Conservation (phyloP, 192 early-diverging fungal species). For the Cetraspora pellucida region DNA sequence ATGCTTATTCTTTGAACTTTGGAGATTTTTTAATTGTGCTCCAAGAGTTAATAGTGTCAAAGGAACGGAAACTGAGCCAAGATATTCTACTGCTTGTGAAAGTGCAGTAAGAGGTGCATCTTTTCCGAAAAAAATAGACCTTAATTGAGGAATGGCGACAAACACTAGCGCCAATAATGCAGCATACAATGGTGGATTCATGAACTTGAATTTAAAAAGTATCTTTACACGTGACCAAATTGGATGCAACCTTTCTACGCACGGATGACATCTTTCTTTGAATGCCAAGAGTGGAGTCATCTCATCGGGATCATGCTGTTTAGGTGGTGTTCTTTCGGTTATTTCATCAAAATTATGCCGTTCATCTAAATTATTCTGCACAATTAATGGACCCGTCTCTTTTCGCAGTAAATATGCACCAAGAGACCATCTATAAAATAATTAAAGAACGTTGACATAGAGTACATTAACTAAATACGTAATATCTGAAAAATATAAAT, state of each 20-base stretch:
- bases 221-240: neutral
- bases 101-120: neutral
- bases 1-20: neutral
- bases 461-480: too few relatives aligned
- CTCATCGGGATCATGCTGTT: neutral
- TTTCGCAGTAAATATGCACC: neutral
- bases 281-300: neutral
- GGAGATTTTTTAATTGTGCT: conserved; percentile 34
- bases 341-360: neutral
- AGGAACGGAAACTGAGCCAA: conserved; percentile 30
- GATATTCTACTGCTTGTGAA: neutral
- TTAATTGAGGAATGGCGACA: conserved; percentile 22
- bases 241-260: neutral
- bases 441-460: neutral
- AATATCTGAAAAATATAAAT: neutral
- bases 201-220: neutral
- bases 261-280: neutral
- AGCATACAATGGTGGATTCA: conserved; percentile 35
- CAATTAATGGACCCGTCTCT: neutral
- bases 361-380: neutral
- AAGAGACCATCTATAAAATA: neutral
- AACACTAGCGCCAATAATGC: conserved; percentile 27
- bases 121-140: conserved; percentile 20
- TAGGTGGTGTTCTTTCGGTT: neutral
- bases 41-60: conserved; percentile 32